These are phyloP conservation scores for Paraphaeosphaeria minitans DNA, from an alignment of 2,329 filamentous ascomycete species.

Conservation along the genomic window DNA sequence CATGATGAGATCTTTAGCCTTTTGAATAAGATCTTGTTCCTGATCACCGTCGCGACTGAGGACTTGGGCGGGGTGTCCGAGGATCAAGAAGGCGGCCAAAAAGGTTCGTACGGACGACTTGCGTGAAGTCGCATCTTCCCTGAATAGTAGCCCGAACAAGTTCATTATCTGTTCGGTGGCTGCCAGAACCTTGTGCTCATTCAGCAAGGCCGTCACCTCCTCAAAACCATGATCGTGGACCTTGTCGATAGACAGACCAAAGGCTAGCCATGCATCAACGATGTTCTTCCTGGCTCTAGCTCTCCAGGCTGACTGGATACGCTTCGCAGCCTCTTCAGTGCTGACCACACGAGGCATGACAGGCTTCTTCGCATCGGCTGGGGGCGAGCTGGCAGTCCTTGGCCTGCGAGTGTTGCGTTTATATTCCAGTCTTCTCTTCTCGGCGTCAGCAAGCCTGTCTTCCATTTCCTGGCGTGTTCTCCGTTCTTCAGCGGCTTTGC, in stretches of 20 bases:
- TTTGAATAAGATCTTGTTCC: slow-evolving; percentile 74
- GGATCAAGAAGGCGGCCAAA: slow-evolving; percentile 77
- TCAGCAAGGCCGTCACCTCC: slow-evolving; percentile 71
- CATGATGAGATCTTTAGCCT: slow-evolving; percentile 76
- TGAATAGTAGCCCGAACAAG: slow-evolving; percentile 66
- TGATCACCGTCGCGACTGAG: slow-evolving; percentile 74
- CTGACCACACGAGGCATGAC: slow-evolving; percentile 50
- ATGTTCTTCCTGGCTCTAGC: slow-evolving; percentile 61
- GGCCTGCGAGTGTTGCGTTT: slow-evolving; percentile 61
- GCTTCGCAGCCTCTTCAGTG: slow-evolving; percentile 65
- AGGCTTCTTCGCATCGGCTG: slow-evolving; percentile 48
- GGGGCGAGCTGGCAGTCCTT: slow-evolving; percentile 60
- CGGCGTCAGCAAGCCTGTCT: slow-evolving; percentile 77
- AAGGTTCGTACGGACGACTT: slow-evolving; percentile 75
- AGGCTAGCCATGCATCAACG: slow-evolving; percentile 67
- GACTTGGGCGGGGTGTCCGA: slow-evolving; percentile 78
- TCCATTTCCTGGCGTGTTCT: slow-evolving; percentile 76
- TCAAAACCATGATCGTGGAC: slow-evolving; percentile 75
- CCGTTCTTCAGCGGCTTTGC: slow-evolving; percentile 73
- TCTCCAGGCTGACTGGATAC: slow-evolving; percentile 75
- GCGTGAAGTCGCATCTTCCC: slow-evolving; percentile 65
- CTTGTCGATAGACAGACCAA: slow-evolving; percentile 72
- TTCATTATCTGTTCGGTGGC: slow-evolving; percentile 70
- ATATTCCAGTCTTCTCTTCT: slow-evolving; percentile 66
- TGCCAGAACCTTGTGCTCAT: slow-evolving; percentile 68